Percentiles rank a stretch among this genome's conserved stretches.
Conservation (phyloP, 2,329 filamentous ascomycete genomes). For the Fusarium setosum region DNA sequence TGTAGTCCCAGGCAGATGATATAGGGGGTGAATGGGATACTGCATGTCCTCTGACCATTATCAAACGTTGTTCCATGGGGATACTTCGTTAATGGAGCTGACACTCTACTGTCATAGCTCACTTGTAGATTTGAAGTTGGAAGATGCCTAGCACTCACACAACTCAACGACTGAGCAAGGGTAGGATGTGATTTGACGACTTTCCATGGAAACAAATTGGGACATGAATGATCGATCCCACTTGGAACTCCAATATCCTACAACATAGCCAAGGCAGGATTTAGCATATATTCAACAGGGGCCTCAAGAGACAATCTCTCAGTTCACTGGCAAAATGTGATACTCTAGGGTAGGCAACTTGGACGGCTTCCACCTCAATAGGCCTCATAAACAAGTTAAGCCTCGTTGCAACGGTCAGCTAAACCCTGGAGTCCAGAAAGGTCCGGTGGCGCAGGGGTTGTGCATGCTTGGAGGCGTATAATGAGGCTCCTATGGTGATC, state of each 20-base stretch:
- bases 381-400: not conserved
- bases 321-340: not conserved
- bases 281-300: not conserved
- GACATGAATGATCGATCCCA: too few relatives aligned
- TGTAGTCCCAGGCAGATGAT: not conserved
- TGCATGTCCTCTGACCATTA: too few relatives aligned
- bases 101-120: too few relatives aligned
- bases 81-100: too few relatives aligned
- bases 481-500: not conserved
- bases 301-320: not conserved
- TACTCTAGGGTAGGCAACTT: not conserved
- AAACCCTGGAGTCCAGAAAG: not conserved
- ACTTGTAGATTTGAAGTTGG: too few relatives aligned
- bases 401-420: constrained; percentile 3
- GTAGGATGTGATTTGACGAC: too few relatives aligned
- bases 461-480: constrained; percentile 21
- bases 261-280: too few relatives aligned
- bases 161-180: too few relatives aligned
- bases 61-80: too few relatives aligned
- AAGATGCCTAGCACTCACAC: too few relatives aligned
- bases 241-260: too few relatives aligned
- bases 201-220: too few relatives aligned
- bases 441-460: constrained; percentile 7
- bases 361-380: not conserved
- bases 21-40: not conserved